Base-by-base conservation (phyloP, 306 rosid genomes). In the Dryas octopetala region DNA sequence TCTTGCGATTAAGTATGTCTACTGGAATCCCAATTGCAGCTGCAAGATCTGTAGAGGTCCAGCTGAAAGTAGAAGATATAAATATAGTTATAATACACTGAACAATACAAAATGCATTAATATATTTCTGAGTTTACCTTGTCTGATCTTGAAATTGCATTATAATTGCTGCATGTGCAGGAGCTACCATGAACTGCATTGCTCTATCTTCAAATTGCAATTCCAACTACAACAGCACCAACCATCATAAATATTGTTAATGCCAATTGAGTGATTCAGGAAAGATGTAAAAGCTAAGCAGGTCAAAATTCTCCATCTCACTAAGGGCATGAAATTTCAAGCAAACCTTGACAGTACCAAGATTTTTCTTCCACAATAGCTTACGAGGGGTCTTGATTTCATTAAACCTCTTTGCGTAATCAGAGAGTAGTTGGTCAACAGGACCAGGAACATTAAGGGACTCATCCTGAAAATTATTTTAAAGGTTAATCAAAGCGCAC, bases 381-480 rank as follows among this genome's bases (percentile, higher is more conserved):
- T 94, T 94, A 63, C 98, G 97, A 10, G 98, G 98, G 72, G 93
- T 94, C 91, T 91, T 94, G 72, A 91, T 87, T 87, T 94, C 98
- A 87, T 87, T 63, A 84, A 94, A 94, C 83, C 97, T 88, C 84
- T 86, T 89, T 1, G 97, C 91, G 83, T 91, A 94, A 81, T 91
- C 96, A 28, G 91, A 84, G 12, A 94, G 93, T 32, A 94, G 95
- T 69, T 82, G 84, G 43, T 90, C 96, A 76, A 94, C 90, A 58
- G 90, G 82, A 78, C 81, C 88, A 62, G 97, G 95, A 40, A 91
- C 78, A 73, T 70, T 80, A 49, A 91, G 83, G 82, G 87, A 78
- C 79, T 94, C 98, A 73, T 91, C 98, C 98, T 94, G 92, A 76
- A 87, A 80, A 62, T 71, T 13, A 41, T 53, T 69, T 66, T 62